Base-by-base conservation (phyloP, 1,284 basidiomycete genomes). In the Melampsora americana region DNA sequence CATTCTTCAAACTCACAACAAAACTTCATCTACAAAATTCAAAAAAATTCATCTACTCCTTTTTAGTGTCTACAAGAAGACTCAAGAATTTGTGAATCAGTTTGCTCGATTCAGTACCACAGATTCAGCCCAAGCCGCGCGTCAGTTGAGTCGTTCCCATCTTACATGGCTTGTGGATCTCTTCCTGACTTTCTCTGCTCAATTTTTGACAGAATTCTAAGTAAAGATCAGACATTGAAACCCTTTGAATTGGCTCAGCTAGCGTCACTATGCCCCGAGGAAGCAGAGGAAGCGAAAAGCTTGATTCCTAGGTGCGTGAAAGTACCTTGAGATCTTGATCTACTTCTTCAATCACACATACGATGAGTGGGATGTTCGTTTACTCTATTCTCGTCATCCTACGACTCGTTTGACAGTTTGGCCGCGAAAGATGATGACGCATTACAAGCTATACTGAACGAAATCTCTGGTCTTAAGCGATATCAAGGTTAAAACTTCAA, bases 201-300 rank as follows among this genome's bases (percentile, higher is more conserved):
- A n/a, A n/a, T n/a, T n/a, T n/a, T n/a, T 26, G 78, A 71, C 69
- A 90, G 90, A 79, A 91, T 90, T 3, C 83, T 92, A 9, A 86
- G 89, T 77, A 85, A 90, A 79, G 90, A 92, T 79, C 87, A 90
- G 0, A 88, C 87, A 7, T 83, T 95, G 61, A 92, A 92, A 0
- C 91, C 92, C 79, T 95, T 95, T 80, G 93, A 96, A 85, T 91
- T 91, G 26, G 93, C 92, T 1, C 93, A 95, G 81, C 90, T 96
- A 62, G 92, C 92, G 28, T 95, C 95, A 80, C 83, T 96, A 73
- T 92, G 91, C 81, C 92, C 93, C 18, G 91, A 89, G 56, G 89
- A 90, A 78, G 88, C 91, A 3, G 93, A 95, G 79, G 93, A 95
- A 83, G 90, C 93, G 20, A 95, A 93, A 84, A 93, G 92, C 80